phyloP scores from a whole-genome alignment of 179 eudicot genomes.

The Silene vulgaris region DNA sequence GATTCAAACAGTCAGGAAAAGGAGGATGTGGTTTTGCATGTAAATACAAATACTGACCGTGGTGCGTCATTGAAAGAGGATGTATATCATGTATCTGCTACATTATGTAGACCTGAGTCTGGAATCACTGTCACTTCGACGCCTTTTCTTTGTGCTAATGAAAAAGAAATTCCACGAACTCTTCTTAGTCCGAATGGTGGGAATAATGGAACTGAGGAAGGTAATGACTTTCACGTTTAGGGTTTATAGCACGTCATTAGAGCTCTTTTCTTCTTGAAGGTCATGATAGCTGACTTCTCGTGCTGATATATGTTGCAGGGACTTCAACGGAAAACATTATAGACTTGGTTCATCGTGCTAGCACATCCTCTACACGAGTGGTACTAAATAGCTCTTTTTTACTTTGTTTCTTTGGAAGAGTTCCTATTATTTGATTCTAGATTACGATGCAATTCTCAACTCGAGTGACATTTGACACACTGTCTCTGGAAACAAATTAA shows the following conservation, averaged over 20 bases:
- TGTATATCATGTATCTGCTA: background rate
- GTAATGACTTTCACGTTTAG: background rate
- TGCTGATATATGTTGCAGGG: slow-evolving; percentile 3
- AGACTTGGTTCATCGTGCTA: background rate
- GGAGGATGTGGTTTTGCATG: background rate
- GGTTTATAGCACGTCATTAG: too few relatives aligned
- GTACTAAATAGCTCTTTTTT: background rate
- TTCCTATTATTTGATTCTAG: too few relatives aligned
- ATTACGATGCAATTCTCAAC: too few relatives aligned
- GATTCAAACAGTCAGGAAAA: background rate
- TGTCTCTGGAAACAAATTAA: too few relatives aligned
- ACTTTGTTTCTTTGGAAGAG: too few relatives aligned
- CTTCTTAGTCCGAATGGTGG: background rate
- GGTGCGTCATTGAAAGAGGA: background rate
- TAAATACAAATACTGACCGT: background rate
- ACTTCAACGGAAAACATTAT: background rate
- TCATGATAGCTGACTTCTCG: background rate
- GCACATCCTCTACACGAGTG: slow-evolving; percentile 1
- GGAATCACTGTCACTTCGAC: background rate
- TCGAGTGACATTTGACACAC: too few relatives aligned
- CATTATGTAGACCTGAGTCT: background rate
- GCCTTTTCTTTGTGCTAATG: background rate
- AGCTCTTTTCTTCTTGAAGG: background rate
- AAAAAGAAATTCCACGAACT: background rate
- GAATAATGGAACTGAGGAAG: background rate